A percentile compares a stretch with the other conserved stretches of the same genome.
Evolutionary conservation across 352 stramenopile species (phyloP).

Genomic region (Discostella stelligera): DNA sequence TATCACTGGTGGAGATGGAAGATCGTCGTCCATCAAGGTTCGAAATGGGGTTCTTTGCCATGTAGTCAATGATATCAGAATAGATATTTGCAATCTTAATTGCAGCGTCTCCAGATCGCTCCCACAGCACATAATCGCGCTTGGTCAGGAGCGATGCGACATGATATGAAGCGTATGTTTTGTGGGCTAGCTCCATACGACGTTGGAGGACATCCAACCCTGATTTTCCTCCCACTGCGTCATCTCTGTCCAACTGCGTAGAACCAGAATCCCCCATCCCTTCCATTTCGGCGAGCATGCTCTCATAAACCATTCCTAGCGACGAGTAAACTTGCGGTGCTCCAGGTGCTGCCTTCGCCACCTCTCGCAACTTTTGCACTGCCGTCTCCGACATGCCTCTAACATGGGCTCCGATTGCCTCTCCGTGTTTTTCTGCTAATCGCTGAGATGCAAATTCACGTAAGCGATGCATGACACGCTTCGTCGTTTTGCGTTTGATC

Average conservation of each 20-base stretch:
- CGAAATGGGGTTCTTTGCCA: slow-evolving; percentile 13
- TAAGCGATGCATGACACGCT: slow-evolving; percentile 59
- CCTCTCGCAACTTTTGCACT: slow-evolving; percentile 69
- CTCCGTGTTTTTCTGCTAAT: slow-evolving; percentile 71
- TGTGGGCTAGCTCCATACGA: slow-evolving; percentile 69
- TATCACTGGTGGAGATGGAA: not conserved
- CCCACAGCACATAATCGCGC: slow-evolving; percentile 77
- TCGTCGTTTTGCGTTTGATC: slow-evolving; percentile 31
- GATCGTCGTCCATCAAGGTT: not conserved
- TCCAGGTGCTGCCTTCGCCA: slow-evolving; percentile 67
- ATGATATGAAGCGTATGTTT: slow-evolving; percentile 79
- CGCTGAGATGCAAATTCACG: slow-evolving; percentile 70
- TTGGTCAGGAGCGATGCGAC: slow-evolving; percentile 79
- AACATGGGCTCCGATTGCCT: slow-evolving; percentile 71
- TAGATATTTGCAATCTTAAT: slow-evolving; percentile 61
- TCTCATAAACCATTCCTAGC: slow-evolving; percentile 80
- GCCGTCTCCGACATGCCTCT: slow-evolving; percentile 64
- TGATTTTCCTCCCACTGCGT: not conserved
- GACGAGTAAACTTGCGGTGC: slow-evolving; percentile 81
- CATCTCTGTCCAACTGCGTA: not conserved
- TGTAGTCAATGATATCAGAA: slow-evolving; percentile 30
- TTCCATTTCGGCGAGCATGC: slow-evolving; percentile 66
- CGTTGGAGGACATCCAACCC: slow-evolving; percentile 29
- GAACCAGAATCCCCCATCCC: not conserved
- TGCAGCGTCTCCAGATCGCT: slow-evolving; percentile 69